These are phyloP conservation scores for Exophiala bonariae DNA, from an alignment of 2,329 filamentous ascomycete genomes.

Conservation along the genomic window DNA sequence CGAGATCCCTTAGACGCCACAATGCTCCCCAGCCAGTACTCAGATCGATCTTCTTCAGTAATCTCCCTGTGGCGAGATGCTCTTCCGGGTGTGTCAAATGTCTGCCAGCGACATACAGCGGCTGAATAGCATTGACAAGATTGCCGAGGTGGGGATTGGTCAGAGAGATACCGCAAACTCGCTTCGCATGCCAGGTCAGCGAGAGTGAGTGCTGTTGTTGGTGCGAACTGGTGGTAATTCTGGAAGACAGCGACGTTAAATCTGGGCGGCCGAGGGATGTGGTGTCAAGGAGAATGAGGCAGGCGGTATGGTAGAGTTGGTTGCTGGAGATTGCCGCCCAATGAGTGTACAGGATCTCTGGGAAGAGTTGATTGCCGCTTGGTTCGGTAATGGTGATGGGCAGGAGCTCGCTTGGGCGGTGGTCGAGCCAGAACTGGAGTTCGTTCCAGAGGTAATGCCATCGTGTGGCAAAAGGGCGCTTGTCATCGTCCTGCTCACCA, in stretches of 20 bases:
- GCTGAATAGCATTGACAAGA: constrained; percentile 59
- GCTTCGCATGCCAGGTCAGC: constrained; percentile 55
- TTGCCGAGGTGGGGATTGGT: constrained; percentile 58
- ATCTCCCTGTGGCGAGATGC: constrained; percentile 43
- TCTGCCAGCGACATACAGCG: constrained; percentile 57
- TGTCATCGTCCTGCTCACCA: constrained; percentile 47
- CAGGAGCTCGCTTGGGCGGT: constrained; percentile 49
- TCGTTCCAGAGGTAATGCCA: constrained; percentile 54
- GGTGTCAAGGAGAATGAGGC: constrained; percentile 52
- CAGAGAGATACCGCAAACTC: constrained; percentile 57
- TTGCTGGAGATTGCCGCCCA: constrained; percentile 59
- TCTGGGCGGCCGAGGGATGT: constrained; percentile 43
- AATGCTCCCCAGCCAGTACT: constrained; percentile 65
- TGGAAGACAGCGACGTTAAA: too few relatives aligned
- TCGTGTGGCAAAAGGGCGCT: constrained; percentile 40
- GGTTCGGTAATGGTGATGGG: constrained; percentile 40
- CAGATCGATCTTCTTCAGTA: constrained; percentile 59
- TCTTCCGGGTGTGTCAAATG: constrained; percentile 53
- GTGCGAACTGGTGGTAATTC: constrained; percentile 42
- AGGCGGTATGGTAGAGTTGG: constrained; percentile 58
- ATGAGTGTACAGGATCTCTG: constrained; percentile 53
- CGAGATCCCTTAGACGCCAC: constrained; percentile 58
- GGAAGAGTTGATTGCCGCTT: constrained; percentile 49
- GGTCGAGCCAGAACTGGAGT: constrained; percentile 49
- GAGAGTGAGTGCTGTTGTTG: neutral